A percentile compares a stretch with the other conserved stretches of the same genome.
Conservation (phyloP, 805 yeast species). For the Candida wancherniae region DNA sequence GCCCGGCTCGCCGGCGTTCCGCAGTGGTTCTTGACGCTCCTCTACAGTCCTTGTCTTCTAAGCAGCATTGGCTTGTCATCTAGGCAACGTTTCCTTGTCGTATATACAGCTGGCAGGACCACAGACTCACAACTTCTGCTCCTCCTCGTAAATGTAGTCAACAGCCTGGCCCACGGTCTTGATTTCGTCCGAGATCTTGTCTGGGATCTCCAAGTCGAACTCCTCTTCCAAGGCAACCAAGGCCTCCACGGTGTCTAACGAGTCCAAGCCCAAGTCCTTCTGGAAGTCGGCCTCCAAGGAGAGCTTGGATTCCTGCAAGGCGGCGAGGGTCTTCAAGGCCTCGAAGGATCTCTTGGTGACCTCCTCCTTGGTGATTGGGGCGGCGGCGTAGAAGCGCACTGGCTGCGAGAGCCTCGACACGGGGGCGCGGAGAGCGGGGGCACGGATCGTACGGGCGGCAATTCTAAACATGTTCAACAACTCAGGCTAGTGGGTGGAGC, state of each 20-base stretch:
- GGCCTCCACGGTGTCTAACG: slow-evolving; percentile 92
- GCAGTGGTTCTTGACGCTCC: too few species aligned
- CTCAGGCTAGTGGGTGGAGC: background rate
- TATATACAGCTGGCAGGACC: slow-evolving; percentile 11
- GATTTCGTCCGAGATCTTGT: slow-evolving; percentile 88
- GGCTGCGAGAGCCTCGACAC: slow-evolving; percentile 21
- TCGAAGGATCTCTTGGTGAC: slow-evolving; percentile 77
- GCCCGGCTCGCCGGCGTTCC: too few species aligned
- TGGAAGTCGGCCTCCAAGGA: slow-evolving; percentile 49
- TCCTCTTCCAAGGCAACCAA: slow-evolving; percentile 84
- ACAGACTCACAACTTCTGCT: slow-evolving; percentile 32
- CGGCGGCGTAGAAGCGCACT: slow-evolving; percentile 53
- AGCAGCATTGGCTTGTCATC: too few species aligned
- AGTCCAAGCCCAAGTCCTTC: slow-evolving; percentile 82
- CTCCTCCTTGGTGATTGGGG: slow-evolving; percentile 69
- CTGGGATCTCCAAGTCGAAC: slow-evolving; percentile 78
- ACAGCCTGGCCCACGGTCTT: slow-evolving; percentile 92
- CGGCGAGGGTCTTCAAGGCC: slow-evolving; percentile 58
- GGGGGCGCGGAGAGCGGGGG: slow-evolving; percentile 31
- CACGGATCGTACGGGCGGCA: slow-evolving; percentile 44
- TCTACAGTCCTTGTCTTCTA: too few species aligned
- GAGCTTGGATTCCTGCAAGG: slow-evolving; percentile 42
- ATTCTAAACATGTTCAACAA: slow-evolving; percentile 44
- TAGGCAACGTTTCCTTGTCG: slow-evolving; percentile 1
- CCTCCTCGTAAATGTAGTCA: slow-evolving; percentile 73